These are phyloP conservation scores for Cercospora sojina DNA, from an alignment of 2,329 filamentous ascomycete species.

Conservation along the genomic window DNA sequence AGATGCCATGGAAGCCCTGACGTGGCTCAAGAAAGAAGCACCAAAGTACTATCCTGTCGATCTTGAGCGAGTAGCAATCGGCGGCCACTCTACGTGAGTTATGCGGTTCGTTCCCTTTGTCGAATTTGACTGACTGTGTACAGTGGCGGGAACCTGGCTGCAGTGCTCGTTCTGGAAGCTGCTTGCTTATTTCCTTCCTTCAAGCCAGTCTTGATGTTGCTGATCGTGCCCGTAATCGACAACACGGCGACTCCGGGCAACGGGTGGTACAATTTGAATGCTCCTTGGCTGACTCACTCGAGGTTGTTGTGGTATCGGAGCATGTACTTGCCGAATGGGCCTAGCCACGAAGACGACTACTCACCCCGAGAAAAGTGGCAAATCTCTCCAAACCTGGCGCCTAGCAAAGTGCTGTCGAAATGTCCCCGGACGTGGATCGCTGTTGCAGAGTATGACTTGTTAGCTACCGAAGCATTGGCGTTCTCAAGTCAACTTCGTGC, in stretches of 20 bases:
- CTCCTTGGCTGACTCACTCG: slow-evolving; percentile 24
- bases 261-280: slow-evolving; percentile 26
- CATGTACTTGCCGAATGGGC: slow-evolving; percentile 23
- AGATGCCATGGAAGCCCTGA: slow-evolving; percentile 48
- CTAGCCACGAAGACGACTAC: slow-evolving; percentile 4
- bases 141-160: slow-evolving; percentile 24
- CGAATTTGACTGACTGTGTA: background rate
- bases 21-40: slow-evolving; percentile 38
- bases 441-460: slow-evolving; percentile 24
- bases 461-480: slow-evolving; percentile 24
- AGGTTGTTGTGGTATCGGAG: slow-evolving; percentile 25
- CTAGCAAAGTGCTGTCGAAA: slow-evolving; percentile 22
- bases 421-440: slow-evolving; percentile 26
- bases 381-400: slow-evolving; percentile 24
- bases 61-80: slow-evolving; percentile 21
- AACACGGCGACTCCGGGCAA: slow-evolving; percentile 23
- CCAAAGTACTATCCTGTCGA: slow-evolving; percentile 20
- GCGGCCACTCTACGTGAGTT: slow-evolving; percentile 21
- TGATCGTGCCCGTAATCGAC: slow-evolving; percentile 26
- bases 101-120: background rate
- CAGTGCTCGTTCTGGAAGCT: slow-evolving; percentile 24
- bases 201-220: slow-evolving; percentile 22
- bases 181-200: slow-evolving; percentile 25
- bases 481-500: slow-evolving; percentile 22
- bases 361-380: slow-evolving; percentile 24